Conservation (phyloP, 2,329 filamentous ascomycete genomes). For the Emmonsia crescens region DNA sequence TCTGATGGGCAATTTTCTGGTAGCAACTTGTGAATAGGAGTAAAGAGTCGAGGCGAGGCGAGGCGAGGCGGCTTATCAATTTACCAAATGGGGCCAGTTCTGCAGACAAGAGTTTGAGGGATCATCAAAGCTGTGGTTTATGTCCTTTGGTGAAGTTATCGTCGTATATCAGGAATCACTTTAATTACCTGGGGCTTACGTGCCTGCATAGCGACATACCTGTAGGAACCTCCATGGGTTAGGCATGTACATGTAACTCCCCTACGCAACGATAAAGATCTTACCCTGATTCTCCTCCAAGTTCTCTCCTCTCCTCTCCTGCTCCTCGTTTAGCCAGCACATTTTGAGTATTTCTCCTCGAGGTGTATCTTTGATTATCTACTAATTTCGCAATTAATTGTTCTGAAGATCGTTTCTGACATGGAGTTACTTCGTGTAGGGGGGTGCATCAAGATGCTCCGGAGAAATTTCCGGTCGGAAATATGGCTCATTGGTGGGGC, state of each 20-base stretch:
- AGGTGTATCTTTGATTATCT: not conserved
- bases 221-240: not conserved
- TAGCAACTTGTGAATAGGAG: not conserved
- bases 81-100: not conserved
- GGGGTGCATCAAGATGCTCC: no score
- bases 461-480: not conserved
- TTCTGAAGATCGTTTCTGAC: not conserved
- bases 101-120: not conserved
- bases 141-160: not conserved
- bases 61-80: not conserved
- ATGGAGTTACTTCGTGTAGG: not conserved
- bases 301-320: not conserved
- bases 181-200: not conserved
- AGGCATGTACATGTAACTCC: not conserved
- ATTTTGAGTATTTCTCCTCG: not conserved
- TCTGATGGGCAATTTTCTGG: not conserved
- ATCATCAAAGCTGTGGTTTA: not conserved
- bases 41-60: no score
- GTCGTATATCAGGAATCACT: not conserved
- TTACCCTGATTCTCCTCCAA: not conserved
- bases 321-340: not conserved
- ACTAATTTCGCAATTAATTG: not conserved
- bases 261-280: not conserved
- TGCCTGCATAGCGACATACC: no score
- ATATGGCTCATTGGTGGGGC: not conserved